These are phyloP conservation scores for Starmerella sirachaensis DNA, from an alignment of 805 yeast genomes.

Conservation along the genomic window DNA sequence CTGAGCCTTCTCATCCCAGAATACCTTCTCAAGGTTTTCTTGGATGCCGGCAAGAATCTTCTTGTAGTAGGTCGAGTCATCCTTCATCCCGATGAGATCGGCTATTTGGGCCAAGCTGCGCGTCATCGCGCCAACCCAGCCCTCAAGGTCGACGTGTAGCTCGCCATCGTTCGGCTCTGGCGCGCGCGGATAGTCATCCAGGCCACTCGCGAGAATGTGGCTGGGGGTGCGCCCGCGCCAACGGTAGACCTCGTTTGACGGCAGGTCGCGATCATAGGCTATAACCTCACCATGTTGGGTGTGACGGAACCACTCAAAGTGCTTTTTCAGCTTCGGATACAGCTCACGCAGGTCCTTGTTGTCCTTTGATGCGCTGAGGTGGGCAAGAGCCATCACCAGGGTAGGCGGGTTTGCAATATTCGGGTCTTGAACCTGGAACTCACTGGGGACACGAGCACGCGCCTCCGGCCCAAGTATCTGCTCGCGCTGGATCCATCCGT, in stretches of 20 bases:
- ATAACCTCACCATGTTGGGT: conserved; percentile 68
- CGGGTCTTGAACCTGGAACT: conserved; percentile 77
- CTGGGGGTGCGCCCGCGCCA: conserved; percentile 87
- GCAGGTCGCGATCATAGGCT: conserved; percentile 51
- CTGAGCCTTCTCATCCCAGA: conserved; percentile 60
- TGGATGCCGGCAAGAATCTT: conserved; percentile 45
- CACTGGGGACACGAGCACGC: conserved; percentile 71
- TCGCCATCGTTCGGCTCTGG: conserved; percentile 74
- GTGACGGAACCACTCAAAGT: conserved; percentile 72
- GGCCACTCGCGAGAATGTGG: conserved; percentile 83
- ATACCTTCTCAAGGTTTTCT: conserved; percentile 55
- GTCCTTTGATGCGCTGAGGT: conserved; percentile 34
- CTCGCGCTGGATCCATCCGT: conserved; percentile 96
- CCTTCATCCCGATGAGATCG: conserved; percentile 41
- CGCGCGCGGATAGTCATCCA: conserved; percentile 92
- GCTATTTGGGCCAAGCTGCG: conserved; percentile 69
- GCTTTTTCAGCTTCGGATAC: conserved; percentile 64
- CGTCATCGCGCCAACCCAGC: conserved; percentile 94
- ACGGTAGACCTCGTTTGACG: conserved; percentile 59
- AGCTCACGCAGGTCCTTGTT: conserved; percentile 30
- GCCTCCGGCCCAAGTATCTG: conserved; percentile 88
- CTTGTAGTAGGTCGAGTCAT: conserved; percentile 46
- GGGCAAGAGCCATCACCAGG: conserved; percentile 45
- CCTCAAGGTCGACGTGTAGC: conserved; percentile 72
- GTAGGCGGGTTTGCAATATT: conserved; percentile 94